phyloP scores from a whole-genome alignment of 108 stramenopile genomes.

The Thalassiosira profunda region DNA sequence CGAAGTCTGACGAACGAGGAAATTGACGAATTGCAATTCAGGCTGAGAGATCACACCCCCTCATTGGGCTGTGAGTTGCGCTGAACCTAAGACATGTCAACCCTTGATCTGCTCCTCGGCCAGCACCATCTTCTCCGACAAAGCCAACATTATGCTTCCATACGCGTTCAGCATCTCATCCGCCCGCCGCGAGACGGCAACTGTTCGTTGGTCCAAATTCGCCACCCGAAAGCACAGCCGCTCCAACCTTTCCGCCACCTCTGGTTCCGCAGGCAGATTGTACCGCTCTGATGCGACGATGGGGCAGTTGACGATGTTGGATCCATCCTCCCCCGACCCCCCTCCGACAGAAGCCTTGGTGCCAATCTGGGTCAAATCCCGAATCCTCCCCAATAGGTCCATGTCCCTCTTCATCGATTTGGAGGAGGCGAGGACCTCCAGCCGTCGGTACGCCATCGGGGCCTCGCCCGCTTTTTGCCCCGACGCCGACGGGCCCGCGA shows the following conservation, averaged over 20 bases:
- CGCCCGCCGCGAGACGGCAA: slow-evolving; percentile 8
- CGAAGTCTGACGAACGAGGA: slow-evolving; percentile 97
- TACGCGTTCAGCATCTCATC: slow-evolving; percentile 58
- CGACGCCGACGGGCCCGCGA: slow-evolving; percentile 27
- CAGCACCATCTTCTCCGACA: slow-evolving; percentile 75
- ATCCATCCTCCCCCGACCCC: slow-evolving; percentile 12
- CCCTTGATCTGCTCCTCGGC: slow-evolving; percentile 62
- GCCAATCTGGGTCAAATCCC: slow-evolving; percentile 51
- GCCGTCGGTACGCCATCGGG: slow-evolving; percentile 65
- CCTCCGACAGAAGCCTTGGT: slow-evolving; percentile 11
- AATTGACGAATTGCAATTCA: slow-evolving; percentile 92
- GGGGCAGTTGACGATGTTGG: slow-evolving; percentile 64
- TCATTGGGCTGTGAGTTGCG: slow-evolving; percentile 30
- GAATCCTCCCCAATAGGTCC: slow-evolving; percentile 54
- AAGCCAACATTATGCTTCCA: slow-evolving; percentile 52
- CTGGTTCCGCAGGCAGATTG: slow-evolving; percentile 38
- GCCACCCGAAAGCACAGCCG: slow-evolving; percentile 38
- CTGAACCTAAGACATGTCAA: too few species aligned
- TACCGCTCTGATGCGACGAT: slow-evolving; percentile 58
- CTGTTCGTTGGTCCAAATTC: slow-evolving; percentile 33
- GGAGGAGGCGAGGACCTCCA: slow-evolving; percentile 68
- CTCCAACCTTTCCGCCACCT: slow-evolving; percentile 58
- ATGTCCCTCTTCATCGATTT: slow-evolving; percentile 58
- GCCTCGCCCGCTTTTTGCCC: not conserved
- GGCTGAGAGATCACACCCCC: slow-evolving; percentile 48